These are phyloP conservation scores for Diplotaxis tenuifolia DNA, from an alignment of 345 rosid species.

Conservation along the genomic window DNA sequence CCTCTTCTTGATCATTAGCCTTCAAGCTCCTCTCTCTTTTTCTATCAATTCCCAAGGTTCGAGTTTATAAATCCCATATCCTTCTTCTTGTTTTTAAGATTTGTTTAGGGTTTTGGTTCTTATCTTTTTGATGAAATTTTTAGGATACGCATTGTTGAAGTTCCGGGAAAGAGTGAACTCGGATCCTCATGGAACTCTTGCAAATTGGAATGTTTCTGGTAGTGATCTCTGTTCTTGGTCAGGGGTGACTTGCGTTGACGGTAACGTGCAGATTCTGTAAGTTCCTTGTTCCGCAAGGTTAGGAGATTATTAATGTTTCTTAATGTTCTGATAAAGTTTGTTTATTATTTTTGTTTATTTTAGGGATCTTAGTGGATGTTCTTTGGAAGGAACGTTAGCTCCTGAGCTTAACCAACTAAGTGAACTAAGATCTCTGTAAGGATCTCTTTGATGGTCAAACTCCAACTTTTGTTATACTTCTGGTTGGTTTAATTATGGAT, in stretches of 20 bases:
- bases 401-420: constrained; percentile 72
- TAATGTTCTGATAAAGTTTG: constrained; percentile 19
- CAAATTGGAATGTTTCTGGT: constrained; percentile 57
- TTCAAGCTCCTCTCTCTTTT: constrained; percentile 48
- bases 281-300: constrained; percentile 57
- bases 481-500: constrained; percentile 16
- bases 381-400: constrained; percentile 63
- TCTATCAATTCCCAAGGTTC: constrained; percentile 64
- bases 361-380: constrained; percentile 68
- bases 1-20: constrained; percentile 47
- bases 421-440: constrained; percentile 79
- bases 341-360: constrained; percentile 45
- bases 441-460: constrained; percentile 44
- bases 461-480: constrained; percentile 33
- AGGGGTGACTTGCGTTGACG: constrained; percentile 67
- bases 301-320: constrained; percentile 40
- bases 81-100: not conserved
- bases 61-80: not conserved
- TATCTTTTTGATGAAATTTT: constrained; percentile 37
- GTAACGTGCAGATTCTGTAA: constrained; percentile 78
- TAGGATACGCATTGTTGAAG: constrained; percentile 66
- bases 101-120: constrained; percentile 20
- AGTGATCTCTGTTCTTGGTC: constrained; percentile 67
- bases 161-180: constrained; percentile 54
- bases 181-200: constrained; percentile 66